Percentiles rank a stretch among this genome's conserved stretches.
These are phyloP conservation scores for Ramularia endophylla DNA, from an alignment of 2,329 filamentous ascomycete genomes.

Conservation along the genomic window DNA sequence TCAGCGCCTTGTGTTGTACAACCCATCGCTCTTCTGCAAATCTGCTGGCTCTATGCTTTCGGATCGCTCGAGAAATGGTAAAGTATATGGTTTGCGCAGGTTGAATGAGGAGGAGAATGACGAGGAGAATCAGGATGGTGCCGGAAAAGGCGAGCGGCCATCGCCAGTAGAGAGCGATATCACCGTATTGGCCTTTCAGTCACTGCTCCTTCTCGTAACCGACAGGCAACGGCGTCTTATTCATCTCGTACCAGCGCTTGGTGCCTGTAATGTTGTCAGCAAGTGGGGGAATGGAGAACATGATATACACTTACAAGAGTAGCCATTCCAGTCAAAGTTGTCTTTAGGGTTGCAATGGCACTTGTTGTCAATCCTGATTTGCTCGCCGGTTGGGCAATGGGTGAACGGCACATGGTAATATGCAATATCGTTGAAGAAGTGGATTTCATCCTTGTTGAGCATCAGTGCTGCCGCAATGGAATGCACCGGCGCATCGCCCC, in stretches of 20 bases:
- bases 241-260: constrained; percentile 76
- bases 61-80: too few species aligned
- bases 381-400: constrained; percentile 89
- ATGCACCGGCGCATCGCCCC: constrained; percentile 96
- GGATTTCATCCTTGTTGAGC: constrained; percentile 86
- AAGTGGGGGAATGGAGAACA: neutral
- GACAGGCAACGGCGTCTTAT: constrained; percentile 72
- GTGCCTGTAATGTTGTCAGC: constrained; percentile 55
- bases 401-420: constrained; percentile 99
- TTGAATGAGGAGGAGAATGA: constrained; percentile 11
- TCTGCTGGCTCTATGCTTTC: too few species aligned
- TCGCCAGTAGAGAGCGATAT: constrained; percentile 16
- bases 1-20: too few species aligned
- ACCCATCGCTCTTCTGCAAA: too few species aligned
- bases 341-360: constrained; percentile 94
- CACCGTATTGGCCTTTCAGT: constrained; percentile 22
- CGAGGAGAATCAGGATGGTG: constrained; percentile 6
- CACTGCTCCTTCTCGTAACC: constrained; percentile 62
- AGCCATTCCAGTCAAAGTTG: constrained; percentile 99
- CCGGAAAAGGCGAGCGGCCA: constrained; percentile 14
- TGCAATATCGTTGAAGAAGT: constrained; percentile 98
- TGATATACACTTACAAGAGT: constrained; percentile 68
- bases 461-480: constrained; percentile 89
- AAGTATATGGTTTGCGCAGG: constrained; percentile 6
- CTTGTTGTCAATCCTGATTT: constrained; percentile 74